Evolutionary conservation across 2,329 filamentous ascomycete genomes (phyloP).

Genomic region (Fusarium secorum): DNA sequence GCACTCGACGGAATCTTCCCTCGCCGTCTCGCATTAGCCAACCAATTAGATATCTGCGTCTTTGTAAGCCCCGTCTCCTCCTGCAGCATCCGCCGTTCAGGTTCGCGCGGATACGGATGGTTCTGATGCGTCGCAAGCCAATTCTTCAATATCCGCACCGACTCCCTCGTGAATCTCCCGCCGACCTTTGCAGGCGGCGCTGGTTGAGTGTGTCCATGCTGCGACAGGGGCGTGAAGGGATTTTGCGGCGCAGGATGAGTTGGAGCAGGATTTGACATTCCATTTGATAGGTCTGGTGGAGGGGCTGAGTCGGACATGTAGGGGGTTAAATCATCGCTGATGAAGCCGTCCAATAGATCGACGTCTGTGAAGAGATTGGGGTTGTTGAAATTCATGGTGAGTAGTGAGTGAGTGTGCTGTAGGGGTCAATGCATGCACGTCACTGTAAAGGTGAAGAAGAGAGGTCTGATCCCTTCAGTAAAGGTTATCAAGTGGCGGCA

Average conservation of each 20-base stretch:
- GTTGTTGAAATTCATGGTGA: constrained; percentile 13
- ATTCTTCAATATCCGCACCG: constrained; percentile 77
- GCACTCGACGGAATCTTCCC: constrained; percentile 65
- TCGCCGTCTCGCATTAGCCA: constrained; percentile 82
- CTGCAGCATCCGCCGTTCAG: constrained; percentile 79
- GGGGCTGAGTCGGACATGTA: constrained; percentile 19
- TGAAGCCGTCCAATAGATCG: constrained; percentile 26
- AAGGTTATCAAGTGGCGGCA: constrained; percentile 16
- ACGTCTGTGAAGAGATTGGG: constrained; percentile 20
- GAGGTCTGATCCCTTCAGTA: constrained; percentile 3
- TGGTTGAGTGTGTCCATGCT: neutral
- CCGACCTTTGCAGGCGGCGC: constrained; percentile 31
- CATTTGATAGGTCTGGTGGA: neutral
- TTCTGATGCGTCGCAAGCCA: constrained; percentile 79
- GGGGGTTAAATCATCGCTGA: constrained; percentile 23
- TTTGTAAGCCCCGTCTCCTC: constrained; percentile 77
- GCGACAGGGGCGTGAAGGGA: neutral
- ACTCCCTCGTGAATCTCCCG: constrained; percentile 68
- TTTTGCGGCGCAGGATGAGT: neutral
- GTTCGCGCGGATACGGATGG: constrained; percentile 84
- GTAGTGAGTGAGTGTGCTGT: neutral
- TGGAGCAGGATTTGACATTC: neutral
- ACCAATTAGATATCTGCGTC: constrained; percentile 85
- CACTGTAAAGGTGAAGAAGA: constrained; percentile 19
- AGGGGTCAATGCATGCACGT: constrained; percentile 11